Base-by-base conservation (phyloP, 129 eudicot genomes). In the Saposhnikovia divaricata region DNA sequence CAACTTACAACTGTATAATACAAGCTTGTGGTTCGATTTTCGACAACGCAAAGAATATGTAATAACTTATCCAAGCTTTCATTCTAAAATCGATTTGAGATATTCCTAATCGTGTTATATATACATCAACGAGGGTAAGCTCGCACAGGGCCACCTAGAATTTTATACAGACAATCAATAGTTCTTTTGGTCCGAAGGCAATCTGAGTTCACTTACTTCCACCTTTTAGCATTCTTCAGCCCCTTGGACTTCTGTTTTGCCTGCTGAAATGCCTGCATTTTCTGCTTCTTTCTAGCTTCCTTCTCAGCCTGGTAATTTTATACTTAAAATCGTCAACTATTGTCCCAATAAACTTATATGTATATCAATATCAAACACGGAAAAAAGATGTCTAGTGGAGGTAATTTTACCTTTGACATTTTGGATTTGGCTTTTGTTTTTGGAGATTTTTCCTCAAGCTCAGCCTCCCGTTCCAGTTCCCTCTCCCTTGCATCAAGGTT, bases 201-300 rank as follows among this genome's bases (percentile, higher is more conserved):
- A 61, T n/a, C 6, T 10, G 45, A 68, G 44, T 39, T 72, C 28
- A 5, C 65, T 87, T 81, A 95, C 4, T 92, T 95, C 99, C 99
- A 95, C 81, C 99, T 89, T 80, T 95, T 95, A 18, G 97, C 70
- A 70, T 95, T 95, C 81, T 95, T 95, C 79, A 28, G 21, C 45
- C 84, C 89, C 85, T 95, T 95, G 23, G 97, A 89, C 82, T 90
- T 92, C 78, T 91, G 94, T 78, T 92, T 95, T 15, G 97, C 92
- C 78, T 92, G 96, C 87, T 95, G 99, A 80, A 92, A 92, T 18
- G 99, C 88, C 86, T 84, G 94, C 95, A 85, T 66, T 79, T 92
- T 95, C 86, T 95, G 99, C 79, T 95, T 95, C 99, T 95, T 95
- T 82, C 97, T 80, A 69, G 87, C 99, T 86, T 90, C 99, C 84